Conservation (phyloP, 371 early-diverging fungal genomes). For the Rhizopus arrhizus region DNA sequence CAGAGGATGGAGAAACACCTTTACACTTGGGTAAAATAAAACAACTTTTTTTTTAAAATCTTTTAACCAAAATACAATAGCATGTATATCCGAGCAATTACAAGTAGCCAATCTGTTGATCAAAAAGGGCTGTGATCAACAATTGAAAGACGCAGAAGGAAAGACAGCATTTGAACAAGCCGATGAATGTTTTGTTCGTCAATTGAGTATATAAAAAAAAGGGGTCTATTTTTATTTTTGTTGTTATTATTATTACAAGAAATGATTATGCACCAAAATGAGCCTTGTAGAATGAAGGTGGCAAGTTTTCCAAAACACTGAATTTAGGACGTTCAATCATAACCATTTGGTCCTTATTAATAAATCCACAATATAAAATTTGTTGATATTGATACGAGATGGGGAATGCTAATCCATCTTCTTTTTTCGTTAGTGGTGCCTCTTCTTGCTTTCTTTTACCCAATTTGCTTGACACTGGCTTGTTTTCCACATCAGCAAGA, state of each 20-base stretch:
- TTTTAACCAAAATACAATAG: slow-evolving; percentile 17
- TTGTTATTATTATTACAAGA: slow-evolving; percentile 5
- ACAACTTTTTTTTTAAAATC: background rate
- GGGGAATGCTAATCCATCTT: slow-evolving; percentile 58
- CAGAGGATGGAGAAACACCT: slow-evolving; percentile 44
- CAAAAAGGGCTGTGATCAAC: slow-evolving; percentile 28
- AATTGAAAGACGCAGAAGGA: slow-evolving; percentile 35
- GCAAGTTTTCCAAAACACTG: slow-evolving; percentile 76
- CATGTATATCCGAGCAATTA: slow-evolving; percentile 49
- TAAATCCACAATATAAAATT: slow-evolving; percentile 73
- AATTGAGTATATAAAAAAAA: slow-evolving; percentile 5
- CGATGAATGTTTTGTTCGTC: slow-evolving; percentile 17
- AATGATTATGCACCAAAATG: slow-evolving; percentile 69
- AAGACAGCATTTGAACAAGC: slow-evolving; percentile 46
- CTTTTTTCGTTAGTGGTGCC: slow-evolving; percentile 18
- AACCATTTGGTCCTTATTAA: slow-evolving; percentile 72
- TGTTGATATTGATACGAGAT: slow-evolving; percentile 82
- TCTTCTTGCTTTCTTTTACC: slow-evolving; percentile 44
- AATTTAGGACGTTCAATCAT: slow-evolving; percentile 85
- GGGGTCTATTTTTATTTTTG: slow-evolving; percentile 14
- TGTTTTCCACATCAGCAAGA: slow-evolving; percentile 70
- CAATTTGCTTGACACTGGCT: slow-evolving; percentile 24
- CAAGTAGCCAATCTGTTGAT: slow-evolving; percentile 36
- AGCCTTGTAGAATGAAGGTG: slow-evolving; percentile 82
- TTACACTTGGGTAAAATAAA: slow-evolving; percentile 44